A percentile compares a stretch with the other conserved stretches of the same genome.
Conservation (phyloP, 2,329 filamentous ascomycete species). For the Lecanicillium sp. region DNA sequence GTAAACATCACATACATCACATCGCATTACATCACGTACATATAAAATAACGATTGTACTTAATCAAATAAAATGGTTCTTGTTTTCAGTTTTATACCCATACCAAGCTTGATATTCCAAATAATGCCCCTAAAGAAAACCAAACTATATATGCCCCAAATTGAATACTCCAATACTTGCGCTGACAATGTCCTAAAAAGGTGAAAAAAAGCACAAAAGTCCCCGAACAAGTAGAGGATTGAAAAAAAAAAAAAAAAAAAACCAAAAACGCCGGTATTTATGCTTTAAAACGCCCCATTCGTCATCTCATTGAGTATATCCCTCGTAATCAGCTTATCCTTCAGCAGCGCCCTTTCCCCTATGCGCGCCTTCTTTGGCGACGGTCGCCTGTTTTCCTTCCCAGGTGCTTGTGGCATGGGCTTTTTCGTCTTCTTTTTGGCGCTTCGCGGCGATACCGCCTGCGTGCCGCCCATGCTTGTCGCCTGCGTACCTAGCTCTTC, state of each 20-base stretch:
- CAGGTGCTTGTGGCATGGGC: constrained; percentile 16
- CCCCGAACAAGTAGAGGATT: no score
- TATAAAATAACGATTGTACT: background rate
- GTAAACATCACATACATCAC: background rate
- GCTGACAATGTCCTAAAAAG: background rate
- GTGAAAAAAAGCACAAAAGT: background rate
- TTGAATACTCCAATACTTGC: constrained; percentile 14
- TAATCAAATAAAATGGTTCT: no score
- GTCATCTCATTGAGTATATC: constrained; percentile 73
- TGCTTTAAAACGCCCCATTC: constrained; percentile 34
- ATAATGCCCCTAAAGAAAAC: constrained; percentile 4
- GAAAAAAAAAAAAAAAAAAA: background rate
- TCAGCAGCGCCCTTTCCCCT: constrained; percentile 56
- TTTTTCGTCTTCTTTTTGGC: constrained; percentile 22
- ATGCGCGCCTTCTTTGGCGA: constrained; percentile 52
- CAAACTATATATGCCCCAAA: constrained; percentile 12
- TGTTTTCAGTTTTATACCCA: background rate
- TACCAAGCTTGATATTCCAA: constrained; percentile 11
- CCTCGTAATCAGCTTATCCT: constrained; percentile 61
- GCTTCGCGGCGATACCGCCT: constrained; percentile 23
- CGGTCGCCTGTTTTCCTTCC: constrained; percentile 42
- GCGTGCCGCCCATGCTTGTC: constrained; percentile 19
- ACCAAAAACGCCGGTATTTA: constrained; percentile 5
- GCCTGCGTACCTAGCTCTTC: constrained; percentile 50
- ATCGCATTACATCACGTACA: background rate